These are phyloP conservation scores for Boletus sp. DNA, from an alignment of 1,284 basidiomycete genomes.

Conservation along the genomic window DNA sequence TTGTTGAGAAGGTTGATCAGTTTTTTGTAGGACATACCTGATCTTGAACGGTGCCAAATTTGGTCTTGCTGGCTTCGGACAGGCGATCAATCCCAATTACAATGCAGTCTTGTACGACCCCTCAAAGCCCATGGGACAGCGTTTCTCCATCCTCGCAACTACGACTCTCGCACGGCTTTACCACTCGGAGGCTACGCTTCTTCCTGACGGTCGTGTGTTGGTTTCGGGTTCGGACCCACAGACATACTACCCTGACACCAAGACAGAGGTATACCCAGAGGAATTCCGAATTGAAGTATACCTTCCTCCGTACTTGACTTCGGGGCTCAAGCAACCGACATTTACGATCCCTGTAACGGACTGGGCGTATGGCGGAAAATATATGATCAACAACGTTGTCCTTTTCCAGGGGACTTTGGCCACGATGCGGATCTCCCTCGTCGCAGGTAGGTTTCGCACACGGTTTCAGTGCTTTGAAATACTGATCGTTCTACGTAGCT, in stretches of 20 bases:
- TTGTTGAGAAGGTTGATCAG: neutral
- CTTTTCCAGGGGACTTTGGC: constrained; percentile 58
- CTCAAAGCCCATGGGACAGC: constrained; percentile 54
- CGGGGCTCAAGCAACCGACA: constrained; percentile 59
- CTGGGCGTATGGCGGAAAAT: constrained; percentile 58
- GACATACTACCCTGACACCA: constrained; percentile 26
- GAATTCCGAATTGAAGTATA: constrained; percentile 80
- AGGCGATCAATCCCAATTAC: constrained; percentile 65
- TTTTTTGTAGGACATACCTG: constrained; percentile 62
- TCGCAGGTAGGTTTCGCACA: constrained; percentile 50
- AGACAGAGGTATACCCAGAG: constrained; percentile 52
- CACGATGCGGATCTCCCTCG: constrained; percentile 61
- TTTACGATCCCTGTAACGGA: constrained; percentile 61
- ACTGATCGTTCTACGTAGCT: constrained; percentile 41
- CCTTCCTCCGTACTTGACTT: constrained; percentile 69
- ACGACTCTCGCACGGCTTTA: constrained; percentile 83
- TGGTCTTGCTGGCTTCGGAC: constrained; percentile 74
- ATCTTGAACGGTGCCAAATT: constrained; percentile 69
- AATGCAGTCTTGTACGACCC: constrained; percentile 73
- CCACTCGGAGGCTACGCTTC: constrained; percentile 75
- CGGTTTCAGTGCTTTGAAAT: neutral
- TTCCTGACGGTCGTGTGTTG: constrained; percentile 70
- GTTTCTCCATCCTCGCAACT: constrained; percentile 65
- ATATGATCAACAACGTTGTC: constrained; percentile 52
- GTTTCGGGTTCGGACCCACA: constrained; percentile 77